Base-by-base conservation (phyloP, 176 grass and related monocot species). In the Bolboschoenus planiculmis region DNA sequence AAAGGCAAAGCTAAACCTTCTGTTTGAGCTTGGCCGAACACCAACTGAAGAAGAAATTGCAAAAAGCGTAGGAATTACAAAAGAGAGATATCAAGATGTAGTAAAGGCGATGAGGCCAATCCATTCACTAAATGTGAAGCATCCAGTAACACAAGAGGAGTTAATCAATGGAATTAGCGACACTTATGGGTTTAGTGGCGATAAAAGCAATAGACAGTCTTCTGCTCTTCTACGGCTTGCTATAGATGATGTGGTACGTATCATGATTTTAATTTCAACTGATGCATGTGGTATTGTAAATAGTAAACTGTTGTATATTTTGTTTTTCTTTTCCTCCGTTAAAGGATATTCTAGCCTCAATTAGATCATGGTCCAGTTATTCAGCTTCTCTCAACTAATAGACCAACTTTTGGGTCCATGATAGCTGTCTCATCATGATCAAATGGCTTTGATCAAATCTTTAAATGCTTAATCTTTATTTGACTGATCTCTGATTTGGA, bases 231-330 rank as follows among this genome's bases (percentile, higher is more conserved):
- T 97, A 44, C 90, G 92, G 7, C 87, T 97, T 40, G 95, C 95
- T 71, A 87, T 97, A 13, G 95, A 97, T 59, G 95, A 97, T 68
- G 88, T 97, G 58, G 95, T 97, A 84, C 80, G 77, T 83, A 21
- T 61, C 3, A 20, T 8, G 46, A 54, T 68, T 72, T 50, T 73
- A 20, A 31, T 56, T 48, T 65, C 31, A 72, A 27, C 20, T 73
- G 27, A 47, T 31, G 5, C 33, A 10, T 51, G 40, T 13, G 13
- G 7, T 27, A 63, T 74, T 84, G 58, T 51, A 61, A 48, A 37
- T 36, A 71, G 10, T 83, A 68, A n/a, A 67, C 34, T 53, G 42
- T 20, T 39, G 23, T 70, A 29, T 70, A 70, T 84, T 40, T 48
- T 36, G 5, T 4, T 51, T 70, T 68, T 7, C 33, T 13, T 50